Evolutionary conservation across 495 filamentous ascomycete species (phyloP), one percentile per base, ranked within the genome.

Genomic region (Amniculicola lignicola): DNA sequence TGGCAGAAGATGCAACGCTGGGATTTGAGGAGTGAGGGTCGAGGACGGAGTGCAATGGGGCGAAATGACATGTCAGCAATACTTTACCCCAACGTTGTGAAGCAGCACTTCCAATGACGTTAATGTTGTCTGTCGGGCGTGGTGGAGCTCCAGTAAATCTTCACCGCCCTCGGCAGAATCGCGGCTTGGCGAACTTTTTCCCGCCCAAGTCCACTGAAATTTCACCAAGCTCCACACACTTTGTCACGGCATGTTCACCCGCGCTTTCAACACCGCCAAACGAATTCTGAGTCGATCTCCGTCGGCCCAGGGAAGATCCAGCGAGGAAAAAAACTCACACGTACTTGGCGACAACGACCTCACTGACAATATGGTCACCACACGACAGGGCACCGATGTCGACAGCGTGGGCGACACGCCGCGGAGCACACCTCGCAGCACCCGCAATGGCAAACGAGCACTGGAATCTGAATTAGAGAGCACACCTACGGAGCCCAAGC

Each of bases 241-340:
- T n/a, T n/a, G n/a, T n/a, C n/a, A n/a, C n/a, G 19, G 19, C 56
- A 64, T 64, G 61, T 60, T 64, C 21, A 36, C 51, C 19, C 28
- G 46, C 28, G 37, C 57, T 16, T 44, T 53, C 51, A 44, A 51
- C 52, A 38, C 40, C 9, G 56, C 61, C 24, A 29, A 36, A 33
- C 43, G 51, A 40, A 45, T 60, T 19, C 40, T 64, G 3, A 60
- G 51, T 45, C 56, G 51, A 11, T 60, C 55, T 18, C 56, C 56
- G 1, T 64, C 61, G 2, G 40, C 15, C 11, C 55, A 59, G 36
- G 16, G 25, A 50, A n/a, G 3, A 18, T 25, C 61, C 5, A 22
- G 16, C 22, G 41, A 46, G 25, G 19, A n/a, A n/a, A n/a, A n/a
- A n/a, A n/a, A n/a, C n/a, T n/a, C n/a, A n/a, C n/a, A n/a, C n/a